Evolutionary conservation across 2,329 filamentous ascomycete genomes (phyloP).

Genomic region (Sarocladiaceae sp.): DNA sequence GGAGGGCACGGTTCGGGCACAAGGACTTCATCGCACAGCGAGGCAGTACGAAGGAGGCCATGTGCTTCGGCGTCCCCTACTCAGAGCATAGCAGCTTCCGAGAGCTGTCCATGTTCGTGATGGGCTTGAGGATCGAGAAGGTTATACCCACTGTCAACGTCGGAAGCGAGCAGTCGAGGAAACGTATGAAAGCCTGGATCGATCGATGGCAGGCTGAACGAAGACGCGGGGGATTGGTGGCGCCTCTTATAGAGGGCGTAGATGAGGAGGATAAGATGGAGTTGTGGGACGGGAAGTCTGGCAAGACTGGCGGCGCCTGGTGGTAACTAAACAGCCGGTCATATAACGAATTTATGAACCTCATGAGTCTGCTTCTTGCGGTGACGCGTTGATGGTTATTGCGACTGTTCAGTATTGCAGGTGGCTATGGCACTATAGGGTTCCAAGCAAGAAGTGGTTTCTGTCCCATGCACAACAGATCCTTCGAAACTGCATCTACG

Average conservation of each 20-base stretch:
- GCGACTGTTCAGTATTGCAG: too few species aligned
- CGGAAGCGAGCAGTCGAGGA: slow-evolving; percentile 49
- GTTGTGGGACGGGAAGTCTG: slow-evolving; percentile 34
- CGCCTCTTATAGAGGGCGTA: slow-evolving; percentile 33
- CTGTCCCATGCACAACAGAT: too few species aligned
- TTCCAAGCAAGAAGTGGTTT: not conserved
- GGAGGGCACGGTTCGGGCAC: slow-evolving; percentile 68
- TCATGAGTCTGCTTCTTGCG: too few species aligned
- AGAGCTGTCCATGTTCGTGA: slow-evolving; percentile 89
- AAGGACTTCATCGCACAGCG: slow-evolving; percentile 72
- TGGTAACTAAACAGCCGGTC: slow-evolving; percentile 30
- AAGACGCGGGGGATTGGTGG: slow-evolving; percentile 46
- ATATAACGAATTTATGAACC: too few species aligned
- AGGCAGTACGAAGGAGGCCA: slow-evolving; percentile 73
- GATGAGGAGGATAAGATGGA: slow-evolving; percentile 24
- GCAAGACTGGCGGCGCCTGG: slow-evolving; percentile 31
- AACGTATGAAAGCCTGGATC: slow-evolving; percentile 58
- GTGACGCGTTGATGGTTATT: too few species aligned
- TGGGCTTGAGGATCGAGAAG: slow-evolving; percentile 77
- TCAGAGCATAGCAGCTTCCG: slow-evolving; percentile 93
- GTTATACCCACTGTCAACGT: slow-evolving; percentile 92
- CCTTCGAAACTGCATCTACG: too few species aligned
- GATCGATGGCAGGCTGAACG: slow-evolving; percentile 57
- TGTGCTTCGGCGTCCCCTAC: slow-evolving; percentile 92
- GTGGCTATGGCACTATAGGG: too few species aligned